phyloP scores from a whole-genome alignment of 305 asterid genomes.

The Lippia alba region DNA sequence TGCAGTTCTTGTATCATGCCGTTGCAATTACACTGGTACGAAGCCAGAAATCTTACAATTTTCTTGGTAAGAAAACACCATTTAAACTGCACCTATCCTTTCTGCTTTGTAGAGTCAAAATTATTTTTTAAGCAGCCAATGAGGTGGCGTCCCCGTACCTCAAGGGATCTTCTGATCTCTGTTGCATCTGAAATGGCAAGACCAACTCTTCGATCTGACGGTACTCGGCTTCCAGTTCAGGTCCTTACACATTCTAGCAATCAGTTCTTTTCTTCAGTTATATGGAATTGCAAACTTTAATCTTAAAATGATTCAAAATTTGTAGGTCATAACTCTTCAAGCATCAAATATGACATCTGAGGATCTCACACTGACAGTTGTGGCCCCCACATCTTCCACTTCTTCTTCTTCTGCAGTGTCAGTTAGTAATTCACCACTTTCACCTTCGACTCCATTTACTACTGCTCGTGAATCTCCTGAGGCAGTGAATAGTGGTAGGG shows the following conservation, averaged over 20 bases:
- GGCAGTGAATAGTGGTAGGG: slow-evolving; percentile 39
- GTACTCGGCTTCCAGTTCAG: slow-evolving; percentile 69
- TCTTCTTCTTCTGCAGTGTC: slow-evolving; percentile 66
- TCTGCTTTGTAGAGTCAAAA: slow-evolving; percentile 56
- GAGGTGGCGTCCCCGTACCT: slow-evolving; percentile 68
- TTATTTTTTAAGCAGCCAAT: slow-evolving; percentile 69
- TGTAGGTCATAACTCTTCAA: slow-evolving; percentile 93
- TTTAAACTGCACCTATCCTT: slow-evolving; percentile 21
- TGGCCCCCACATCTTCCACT: slow-evolving; percentile 75
- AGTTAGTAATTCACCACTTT: slow-evolving; percentile 56
- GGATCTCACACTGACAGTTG: slow-evolving; percentile 70
- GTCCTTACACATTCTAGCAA: slow-evolving; percentile 40
- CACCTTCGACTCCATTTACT: slow-evolving; percentile 53
- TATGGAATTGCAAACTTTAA: slow-evolving; percentile 22
- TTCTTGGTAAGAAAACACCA: slow-evolving; percentile 13
- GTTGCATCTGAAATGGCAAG: slow-evolving; percentile 70
- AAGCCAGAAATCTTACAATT: slow-evolving; percentile 9
- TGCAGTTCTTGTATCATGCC: slow-evolving; percentile 71
- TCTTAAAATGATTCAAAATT: slow-evolving; percentile 35
- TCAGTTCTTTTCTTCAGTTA: slow-evolving; percentile 12
- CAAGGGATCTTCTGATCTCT: slow-evolving; percentile 70
- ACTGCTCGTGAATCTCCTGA: slow-evolving; percentile 40
- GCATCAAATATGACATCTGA: slow-evolving; percentile 88
- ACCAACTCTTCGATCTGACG: slow-evolving; percentile 55
- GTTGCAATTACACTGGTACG: slow-evolving; percentile 72